Base-by-base conservation (phyloP, 2,329 filamentous ascomycete species). In the Aspergillus fumigatiaffinis region DNA sequence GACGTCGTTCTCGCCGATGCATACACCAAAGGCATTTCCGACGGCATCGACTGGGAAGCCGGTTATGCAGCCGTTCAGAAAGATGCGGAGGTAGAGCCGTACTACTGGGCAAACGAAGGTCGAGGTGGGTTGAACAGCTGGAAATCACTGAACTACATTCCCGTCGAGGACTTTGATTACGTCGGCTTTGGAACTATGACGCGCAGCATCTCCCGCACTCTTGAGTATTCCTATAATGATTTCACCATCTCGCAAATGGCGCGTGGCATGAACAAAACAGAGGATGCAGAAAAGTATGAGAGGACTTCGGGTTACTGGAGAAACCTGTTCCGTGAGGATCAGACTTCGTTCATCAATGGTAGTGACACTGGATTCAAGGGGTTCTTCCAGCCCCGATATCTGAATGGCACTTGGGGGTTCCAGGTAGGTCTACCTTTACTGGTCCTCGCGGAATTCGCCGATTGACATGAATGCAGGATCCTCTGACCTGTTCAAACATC, bases 151-250 rank as follows among this genome's bases (percentile, higher is more conserved):
- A 81, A 86, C 5, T 92, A 90, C 66, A 87, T 92, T 29, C 88
- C 89, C 0, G 82, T 84, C 0, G 82, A 87, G 54, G 87, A 91
- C 60, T 87, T 87, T 53, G 88, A 91, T 69, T 78, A 80, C 1
- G 73, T 80, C 32, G 87, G 87, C 1, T 85, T 87, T 35, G 88
- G 88, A 0, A 86, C 86, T 0, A 83, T 89, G 74, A 90, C 88
- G 0, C 80, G 89, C 10, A 87, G 82, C 59, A 82, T 91, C 47
- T 90, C 86, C 1, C 81, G 89, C 14, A 91, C 88, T 0, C 79
- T 91, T 2, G 89, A 92, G 68, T 92, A 92, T 68, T 83, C 86
- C 4, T 91, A 91, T 72, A 86, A 91, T 64, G 88, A 91, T 73
- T 91, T 84, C 66, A 83, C 81, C 55, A 84, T 89, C 55, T 76